Conservation (phyloP, 345 rosid genomes). For the Lepidium didymum region DNA sequence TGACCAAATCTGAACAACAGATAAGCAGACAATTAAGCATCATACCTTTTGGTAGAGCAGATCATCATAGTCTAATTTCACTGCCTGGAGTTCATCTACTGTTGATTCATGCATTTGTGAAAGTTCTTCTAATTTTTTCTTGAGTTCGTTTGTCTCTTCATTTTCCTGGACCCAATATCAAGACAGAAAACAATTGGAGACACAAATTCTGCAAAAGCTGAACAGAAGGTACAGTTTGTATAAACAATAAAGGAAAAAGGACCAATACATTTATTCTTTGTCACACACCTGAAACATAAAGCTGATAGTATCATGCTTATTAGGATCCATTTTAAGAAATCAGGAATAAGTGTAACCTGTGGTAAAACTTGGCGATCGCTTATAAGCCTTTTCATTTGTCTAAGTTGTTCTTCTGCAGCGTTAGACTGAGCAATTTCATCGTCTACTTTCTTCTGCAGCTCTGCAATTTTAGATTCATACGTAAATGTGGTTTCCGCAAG, state of each 20-base stretch:
- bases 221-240: not conserved
- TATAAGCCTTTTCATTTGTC: conserved; percentile 36
- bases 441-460: conserved; percentile 52
- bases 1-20: not conserved
- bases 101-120: conserved; percentile 40
- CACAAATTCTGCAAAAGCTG: conserved; percentile 6
- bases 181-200: not conserved
- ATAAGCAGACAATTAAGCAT: not conserved
- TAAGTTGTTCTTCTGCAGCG: conserved; percentile 44
- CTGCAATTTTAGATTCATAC: conserved; percentile 61
- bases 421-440: conserved; percentile 43
- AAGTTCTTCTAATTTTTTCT: conserved; percentile 41
- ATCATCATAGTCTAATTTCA: conserved; percentile 48
- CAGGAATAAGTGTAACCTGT: conserved; percentile 44
- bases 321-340: not conserved
- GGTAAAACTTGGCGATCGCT: conserved; percentile 43
- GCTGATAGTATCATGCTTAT: conserved; percentile 13
- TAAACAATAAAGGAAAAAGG: not conserved
- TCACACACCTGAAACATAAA: conserved; percentile 1
- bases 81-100: conserved; percentile 46
- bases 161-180: conserved; percentile 41
- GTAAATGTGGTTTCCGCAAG: conserved; percentile 56
- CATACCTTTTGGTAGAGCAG: conserved; percentile 62
- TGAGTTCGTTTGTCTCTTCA: conserved; percentile 43
- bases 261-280: not conserved